These are phyloP conservation scores for Bathelium albidoporum DNA, from an alignment of 495 filamentous ascomycete species.

Conservation along the genomic window DNA sequence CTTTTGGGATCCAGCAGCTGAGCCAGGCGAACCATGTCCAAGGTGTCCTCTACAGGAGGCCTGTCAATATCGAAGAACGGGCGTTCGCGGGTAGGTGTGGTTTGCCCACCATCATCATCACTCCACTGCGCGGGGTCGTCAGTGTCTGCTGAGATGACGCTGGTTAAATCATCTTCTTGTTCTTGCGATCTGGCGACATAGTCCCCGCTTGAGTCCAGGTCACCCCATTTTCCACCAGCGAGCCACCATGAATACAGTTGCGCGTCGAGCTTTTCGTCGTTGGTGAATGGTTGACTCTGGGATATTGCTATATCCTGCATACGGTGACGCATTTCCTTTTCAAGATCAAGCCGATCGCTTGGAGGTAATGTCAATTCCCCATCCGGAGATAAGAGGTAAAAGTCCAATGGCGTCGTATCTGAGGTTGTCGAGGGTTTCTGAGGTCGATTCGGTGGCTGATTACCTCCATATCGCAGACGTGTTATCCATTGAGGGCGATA, in stretches of 20 bases:
- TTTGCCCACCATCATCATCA: constrained; percentile 47
- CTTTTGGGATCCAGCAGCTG: constrained; percentile 74
- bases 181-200: constrained; percentile 43
- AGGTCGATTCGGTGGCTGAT: background rate
- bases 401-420: constrained; percentile 35
- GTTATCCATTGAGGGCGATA: constrained; percentile 54
- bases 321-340: constrained; percentile 57
- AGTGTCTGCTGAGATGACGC: constrained; percentile 57
- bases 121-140: constrained; percentile 34
- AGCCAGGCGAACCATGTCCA: constrained; percentile 62
- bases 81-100: constrained; percentile 60
- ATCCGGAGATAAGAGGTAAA: constrained; percentile 49
- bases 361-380: constrained; percentile 47
- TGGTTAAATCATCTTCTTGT: constrained; percentile 64
- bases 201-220: constrained; percentile 62
- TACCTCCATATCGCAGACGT: constrained; percentile 9
- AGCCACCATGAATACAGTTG: constrained; percentile 75
- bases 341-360: constrained; percentile 62
- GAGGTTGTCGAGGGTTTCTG: background rate
- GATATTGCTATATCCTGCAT: constrained; percentile 22
- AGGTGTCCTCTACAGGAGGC: constrained; percentile 43
- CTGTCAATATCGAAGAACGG: constrained; percentile 42
- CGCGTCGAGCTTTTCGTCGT: constrained; percentile 57
- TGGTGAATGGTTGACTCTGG: constrained; percentile 3
- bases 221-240: constrained; percentile 70